A percentile compares a stretch with the other conserved stretches of the same genome.
Conservation (phyloP, 2,329 filamentous ascomycete species). For the Talaromyces rugulosus region DNA sequence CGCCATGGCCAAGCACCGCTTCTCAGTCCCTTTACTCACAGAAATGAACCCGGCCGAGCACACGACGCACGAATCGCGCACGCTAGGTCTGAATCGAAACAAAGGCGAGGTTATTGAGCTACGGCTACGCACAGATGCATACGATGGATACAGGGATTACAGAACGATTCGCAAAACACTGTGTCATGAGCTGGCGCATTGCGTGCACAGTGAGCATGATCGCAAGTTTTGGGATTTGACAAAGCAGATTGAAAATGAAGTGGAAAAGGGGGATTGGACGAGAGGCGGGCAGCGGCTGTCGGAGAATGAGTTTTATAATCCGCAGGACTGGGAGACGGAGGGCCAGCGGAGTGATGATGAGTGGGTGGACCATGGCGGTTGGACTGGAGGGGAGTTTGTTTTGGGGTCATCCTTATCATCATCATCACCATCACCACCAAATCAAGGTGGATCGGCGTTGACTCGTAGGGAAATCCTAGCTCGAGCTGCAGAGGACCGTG, state of each 20-base stretch:
- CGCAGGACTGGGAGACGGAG: conserved; percentile 53
- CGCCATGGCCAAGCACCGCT: conserved; percentile 79
- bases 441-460: conserved; percentile 28
- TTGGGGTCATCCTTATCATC: conserved; percentile 44
- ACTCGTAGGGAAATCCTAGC: conserved; percentile 72
- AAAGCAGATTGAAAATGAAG: conserved; percentile 80
- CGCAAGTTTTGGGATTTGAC: conserved; percentile 85
- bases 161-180: conserved; percentile 84
- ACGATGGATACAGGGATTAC: conserved; percentile 92
- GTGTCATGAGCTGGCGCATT: conserved; percentile 93
- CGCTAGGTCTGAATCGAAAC: conserved; percentile 83
- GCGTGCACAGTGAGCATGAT: conserved; percentile 81
- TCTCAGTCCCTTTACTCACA: conserved; percentile 78
- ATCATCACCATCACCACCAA: neutral
- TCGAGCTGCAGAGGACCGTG: conserved; percentile 65
- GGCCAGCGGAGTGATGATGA: conserved; percentile 47
- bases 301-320: conserved; percentile 56
- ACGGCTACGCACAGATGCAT: conserved; percentile 83
- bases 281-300: conserved; percentile 63
- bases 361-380: conserved; percentile 66
- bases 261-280: conserved; percentile 74
- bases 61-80: conserved; percentile 76
- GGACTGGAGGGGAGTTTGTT: conserved; percentile 75
- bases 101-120: conserved; percentile 86
- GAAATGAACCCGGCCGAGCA: conserved; percentile 91